phyloP scores from a whole-genome alignment of 768 basidiomycete species.

The Stropharia rugosoannulata region DNA sequence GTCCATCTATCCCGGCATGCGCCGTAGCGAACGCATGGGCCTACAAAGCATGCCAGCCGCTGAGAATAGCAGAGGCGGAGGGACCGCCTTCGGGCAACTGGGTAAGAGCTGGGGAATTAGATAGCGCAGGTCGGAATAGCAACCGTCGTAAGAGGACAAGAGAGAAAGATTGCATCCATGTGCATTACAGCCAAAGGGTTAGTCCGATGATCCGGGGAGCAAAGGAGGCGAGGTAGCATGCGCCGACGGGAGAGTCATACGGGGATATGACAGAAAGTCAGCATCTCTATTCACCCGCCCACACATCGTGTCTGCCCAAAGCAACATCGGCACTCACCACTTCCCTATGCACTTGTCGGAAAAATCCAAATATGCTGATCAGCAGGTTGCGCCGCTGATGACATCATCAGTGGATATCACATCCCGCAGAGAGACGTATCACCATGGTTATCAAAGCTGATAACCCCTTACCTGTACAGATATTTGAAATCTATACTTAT shows the following conservation, averaged over 20 bases:
- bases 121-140: slow-evolving; percentile 61
- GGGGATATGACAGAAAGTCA: background rate
- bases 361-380: too few relatives aligned
- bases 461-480: too few relatives aligned
- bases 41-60: slow-evolving; percentile 80
- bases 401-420: too few relatives aligned
- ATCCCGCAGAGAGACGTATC: too few relatives aligned
- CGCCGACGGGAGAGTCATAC: background rate
- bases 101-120: slow-evolving; percentile 12
- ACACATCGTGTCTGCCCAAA: too few relatives aligned
- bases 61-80: slow-evolving; percentile 15
- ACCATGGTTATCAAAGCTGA: too few relatives aligned
- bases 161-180: slow-evolving; percentile 85
- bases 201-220: too few relatives aligned
- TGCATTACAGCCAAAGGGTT: background rate
- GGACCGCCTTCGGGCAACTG: slow-evolving; percentile 13
- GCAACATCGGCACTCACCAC: slow-evolving; percentile 49
- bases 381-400: too few relatives aligned
- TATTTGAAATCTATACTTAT: too few relatives aligned
- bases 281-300: too few relatives aligned
- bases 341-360: slow-evolving; percentile 52
- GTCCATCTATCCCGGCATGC: slow-evolving; percentile 24
- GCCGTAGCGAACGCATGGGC: slow-evolving; percentile 70
- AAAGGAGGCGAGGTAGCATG: too few relatives aligned
- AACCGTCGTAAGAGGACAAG: slow-evolving; percentile 78